These are phyloP conservation scores for Pseudohalonectria lignicola DNA, from an alignment of 2,329 filamentous ascomycete genomes.

Conservation along the genomic window DNA sequence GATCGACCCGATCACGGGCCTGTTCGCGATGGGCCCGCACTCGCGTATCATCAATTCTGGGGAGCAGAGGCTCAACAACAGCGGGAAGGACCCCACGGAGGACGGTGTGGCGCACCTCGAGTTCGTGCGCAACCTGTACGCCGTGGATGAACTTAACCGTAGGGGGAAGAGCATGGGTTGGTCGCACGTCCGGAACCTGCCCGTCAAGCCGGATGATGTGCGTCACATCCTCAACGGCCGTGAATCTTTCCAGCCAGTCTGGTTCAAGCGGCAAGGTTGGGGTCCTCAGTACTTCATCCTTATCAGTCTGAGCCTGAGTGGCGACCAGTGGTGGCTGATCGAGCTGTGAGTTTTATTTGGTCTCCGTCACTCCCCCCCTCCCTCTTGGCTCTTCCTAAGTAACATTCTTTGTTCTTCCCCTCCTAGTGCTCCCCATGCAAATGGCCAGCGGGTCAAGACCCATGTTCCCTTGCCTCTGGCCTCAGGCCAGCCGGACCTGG, in stretches of 20 bases:
- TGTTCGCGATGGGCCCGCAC: constrained; percentile 58
- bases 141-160: constrained; percentile 50
- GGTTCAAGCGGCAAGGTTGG: constrained; percentile 67
- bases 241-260: constrained; percentile 51
- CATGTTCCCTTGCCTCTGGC: constrained; percentile 10
- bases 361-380: neutral
- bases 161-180: constrained; percentile 55
- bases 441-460: constrained; percentile 9
- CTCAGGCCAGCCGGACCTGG: constrained; percentile 30
- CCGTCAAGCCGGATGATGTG: constrained; percentile 41
- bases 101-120: constrained; percentile 50
- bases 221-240: constrained; percentile 51
- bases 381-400: too few species aligned
- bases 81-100: constrained; percentile 39
- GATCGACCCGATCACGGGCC: constrained; percentile 71
- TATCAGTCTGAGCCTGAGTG: constrained; percentile 57
- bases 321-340: constrained; percentile 72
- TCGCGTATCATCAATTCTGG: constrained; percentile 41
- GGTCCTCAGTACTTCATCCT: constrained; percentile 60
- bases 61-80: constrained; percentile 54
- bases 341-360: constrained; percentile 37
- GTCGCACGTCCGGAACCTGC: constrained; percentile 33
- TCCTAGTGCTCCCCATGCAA: too few species aligned
- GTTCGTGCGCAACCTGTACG: constrained; percentile 46
- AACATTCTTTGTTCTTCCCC: too few species aligned